Percentiles rank a stretch among this genome's conserved stretches.
These are phyloP conservation scores for Tubosaeta sp. DNA, from an alignment of 768 basidiomycete species.

Conservation along the genomic window DNA sequence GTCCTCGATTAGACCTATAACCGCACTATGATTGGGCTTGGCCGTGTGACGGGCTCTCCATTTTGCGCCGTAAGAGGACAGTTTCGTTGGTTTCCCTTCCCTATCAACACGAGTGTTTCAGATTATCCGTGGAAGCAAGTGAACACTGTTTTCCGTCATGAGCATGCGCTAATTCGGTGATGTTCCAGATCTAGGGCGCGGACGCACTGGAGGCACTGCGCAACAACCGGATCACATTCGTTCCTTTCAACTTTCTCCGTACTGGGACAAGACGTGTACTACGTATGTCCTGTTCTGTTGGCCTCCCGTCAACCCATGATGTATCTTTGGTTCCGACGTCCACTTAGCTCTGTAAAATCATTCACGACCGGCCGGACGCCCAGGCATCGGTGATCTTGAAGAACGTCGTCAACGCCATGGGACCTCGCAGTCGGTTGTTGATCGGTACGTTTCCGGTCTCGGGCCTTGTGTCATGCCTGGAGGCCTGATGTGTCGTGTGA, in stretches of 20 bases:
- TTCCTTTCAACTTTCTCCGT: background rate
- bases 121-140: conserved; percentile 25
- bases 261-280: conserved; percentile 20
- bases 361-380: conserved; percentile 35
- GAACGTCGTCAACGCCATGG: conserved; percentile 28
- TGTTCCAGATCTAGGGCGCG: background rate
- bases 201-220: background rate
- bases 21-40: conserved; percentile 21
- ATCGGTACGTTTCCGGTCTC: conserved; percentile 24
- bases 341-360: no score
- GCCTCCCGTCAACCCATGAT: no score
- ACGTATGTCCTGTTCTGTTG: conserved; percentile 10
- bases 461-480: background rate
- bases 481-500: no score
- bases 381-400: conserved; percentile 29
- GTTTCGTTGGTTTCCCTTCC: background rate
- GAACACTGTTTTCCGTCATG: conserved; percentile 12
- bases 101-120: background rate
- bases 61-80: conserved; percentile 19
- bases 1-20: conserved; percentile 17
- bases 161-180: background rate
- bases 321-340: no score
- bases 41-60: conserved; percentile 15
- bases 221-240: background rate
- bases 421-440: conserved; percentile 26